A percentile compares a stretch with the other conserved stretches of the same genome.
phyloP scores from a whole-genome alignment of 805 yeast species.

The Ogataea haglerorum region DNA sequence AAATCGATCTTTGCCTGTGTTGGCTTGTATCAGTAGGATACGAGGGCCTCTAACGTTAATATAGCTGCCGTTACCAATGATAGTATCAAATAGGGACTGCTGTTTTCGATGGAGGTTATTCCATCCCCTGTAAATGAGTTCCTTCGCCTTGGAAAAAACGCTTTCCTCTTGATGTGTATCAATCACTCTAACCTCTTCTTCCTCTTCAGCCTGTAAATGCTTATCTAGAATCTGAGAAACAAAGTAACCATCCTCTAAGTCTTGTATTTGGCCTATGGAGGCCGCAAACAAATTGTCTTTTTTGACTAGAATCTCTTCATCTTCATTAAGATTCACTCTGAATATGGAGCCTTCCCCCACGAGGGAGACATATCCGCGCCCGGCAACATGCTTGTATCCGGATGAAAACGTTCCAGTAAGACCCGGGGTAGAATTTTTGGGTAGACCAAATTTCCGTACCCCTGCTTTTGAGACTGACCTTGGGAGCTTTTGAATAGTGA shows the following conservation, averaged over 20 bases:
- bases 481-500: slow-evolving; percentile 41
- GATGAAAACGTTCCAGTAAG: slow-evolving; percentile 33
- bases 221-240: slow-evolving; percentile 16
- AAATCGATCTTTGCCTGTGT: slow-evolving; percentile 30
- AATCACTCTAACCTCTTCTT: slow-evolving; percentile 8
- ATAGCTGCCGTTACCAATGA: slow-evolving; percentile 41
- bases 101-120: background rate
- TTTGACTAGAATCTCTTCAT: slow-evolving; percentile 48
- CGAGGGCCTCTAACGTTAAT: slow-evolving; percentile 56
- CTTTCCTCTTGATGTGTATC: slow-evolving; percentile 15
- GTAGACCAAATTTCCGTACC: slow-evolving; percentile 22
- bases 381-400: slow-evolving; percentile 49
- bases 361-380: slow-evolving; percentile 55
- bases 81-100: slow-evolving; percentile 6
- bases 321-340: slow-evolving; percentile 40
- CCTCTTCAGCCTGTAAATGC: slow-evolving; percentile 9
- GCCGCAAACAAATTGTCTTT: slow-evolving; percentile 46
- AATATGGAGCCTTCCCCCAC: slow-evolving; percentile 55
- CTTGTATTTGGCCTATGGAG: slow-evolving; percentile 47
- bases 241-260: slow-evolving; percentile 31
- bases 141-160: background rate
- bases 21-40: slow-evolving; percentile 45
- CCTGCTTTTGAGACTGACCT: slow-evolving; percentile 34
- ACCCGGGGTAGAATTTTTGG: slow-evolving; percentile 38
- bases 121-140: background rate